These are phyloP conservation scores for Ochetophila trinervis DNA, from an alignment of 306 rosid species.

Conservation along the genomic window DNA sequence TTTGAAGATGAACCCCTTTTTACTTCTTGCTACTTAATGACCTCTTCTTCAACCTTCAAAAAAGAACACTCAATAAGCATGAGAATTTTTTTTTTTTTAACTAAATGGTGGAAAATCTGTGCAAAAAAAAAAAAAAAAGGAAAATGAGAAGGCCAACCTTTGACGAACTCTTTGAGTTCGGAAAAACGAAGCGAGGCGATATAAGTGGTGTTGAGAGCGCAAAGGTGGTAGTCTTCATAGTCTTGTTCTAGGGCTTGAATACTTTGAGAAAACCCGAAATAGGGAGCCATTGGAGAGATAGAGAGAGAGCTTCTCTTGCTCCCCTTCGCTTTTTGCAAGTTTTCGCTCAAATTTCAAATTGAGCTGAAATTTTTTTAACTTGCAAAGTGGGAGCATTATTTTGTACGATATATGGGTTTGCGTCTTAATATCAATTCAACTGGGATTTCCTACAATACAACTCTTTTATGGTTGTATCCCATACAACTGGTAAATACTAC, in stretches of 20 bases:
- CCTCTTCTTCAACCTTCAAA: constrained; percentile 83
- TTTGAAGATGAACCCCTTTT: constrained; percentile 80
- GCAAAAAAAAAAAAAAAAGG: background rate
- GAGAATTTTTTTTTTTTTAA: too few relatives aligned
- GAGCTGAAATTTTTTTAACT: background rate
- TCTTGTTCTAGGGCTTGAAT: constrained; percentile 66
- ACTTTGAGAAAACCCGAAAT: constrained; percentile 64
- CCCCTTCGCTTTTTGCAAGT: background rate
- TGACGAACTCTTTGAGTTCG: constrained; percentile 81
- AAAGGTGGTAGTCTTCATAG: constrained; percentile 51
- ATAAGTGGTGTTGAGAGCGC: constrained; percentile 43
- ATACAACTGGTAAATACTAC: too few relatives aligned
- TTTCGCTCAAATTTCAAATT: constrained; percentile 21
- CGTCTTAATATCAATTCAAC: background rate
- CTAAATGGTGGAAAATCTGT: background rate
- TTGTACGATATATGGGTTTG: background rate
- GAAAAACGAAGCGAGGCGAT: constrained; percentile 52
- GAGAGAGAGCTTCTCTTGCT: constrained; percentile 13
- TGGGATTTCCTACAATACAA: too few relatives aligned
- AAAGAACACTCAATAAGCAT: constrained; percentile 25
- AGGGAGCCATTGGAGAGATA: constrained; percentile 51
- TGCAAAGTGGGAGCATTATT: constrained; percentile 27
- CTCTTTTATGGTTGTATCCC: too few relatives aligned
- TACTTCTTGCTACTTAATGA: constrained; percentile 64
- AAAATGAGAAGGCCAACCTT: constrained; percentile 55